Conservation (phyloP, 176 grass and related monocot species). For the Eragrostis nindensis region DNA sequence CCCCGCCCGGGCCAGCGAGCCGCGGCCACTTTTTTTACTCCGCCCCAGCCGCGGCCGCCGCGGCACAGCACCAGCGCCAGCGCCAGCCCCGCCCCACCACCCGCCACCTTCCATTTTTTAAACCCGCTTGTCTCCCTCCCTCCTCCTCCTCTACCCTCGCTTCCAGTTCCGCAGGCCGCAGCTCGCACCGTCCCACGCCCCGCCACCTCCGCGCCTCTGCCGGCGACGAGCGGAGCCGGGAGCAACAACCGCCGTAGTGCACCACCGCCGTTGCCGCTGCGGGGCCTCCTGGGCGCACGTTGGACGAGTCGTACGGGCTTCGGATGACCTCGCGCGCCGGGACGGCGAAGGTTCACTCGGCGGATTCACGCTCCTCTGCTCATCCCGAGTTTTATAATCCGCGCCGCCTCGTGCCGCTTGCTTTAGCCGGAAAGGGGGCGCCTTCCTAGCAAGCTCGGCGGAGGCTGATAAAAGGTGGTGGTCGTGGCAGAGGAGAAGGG, state of each 20-base stretch:
- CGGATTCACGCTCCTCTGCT: neutral
- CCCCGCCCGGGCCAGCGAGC: neutral
- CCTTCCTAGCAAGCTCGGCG: neutral
- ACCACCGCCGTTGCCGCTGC: too few species aligned
- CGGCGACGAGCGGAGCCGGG: neutral
- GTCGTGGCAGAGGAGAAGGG: neutral
- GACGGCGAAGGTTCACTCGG: neutral
- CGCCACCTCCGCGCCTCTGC: neutral
- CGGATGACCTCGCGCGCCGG: slow-evolving; percentile 11
- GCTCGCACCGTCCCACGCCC: neutral
- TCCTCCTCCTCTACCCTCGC: slow-evolving; percentile 2
- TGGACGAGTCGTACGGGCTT: neutral
- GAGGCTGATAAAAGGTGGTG: slow-evolving; percentile 22
- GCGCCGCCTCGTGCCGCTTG: slow-evolving; percentile 21
- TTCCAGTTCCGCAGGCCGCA: neutral
- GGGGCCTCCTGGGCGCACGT: too few species aligned
- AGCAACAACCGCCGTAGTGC: neutral
- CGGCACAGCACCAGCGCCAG: slow-evolving; percentile 25
- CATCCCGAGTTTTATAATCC: slow-evolving; percentile 33
- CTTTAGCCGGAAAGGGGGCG: slow-evolving; percentile 22
- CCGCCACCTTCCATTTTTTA: slow-evolving; percentile 26
- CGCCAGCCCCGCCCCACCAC: slow-evolving; percentile 28
- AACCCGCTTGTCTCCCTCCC: slow-evolving; percentile 46
- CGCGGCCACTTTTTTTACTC: slow-evolving; percentile 15
- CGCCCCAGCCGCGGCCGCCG: slow-evolving; percentile 27